These are phyloP conservation scores for Botrytis hyacinthi DNA, from an alignment of 2,329 filamentous ascomycete genomes.

Conservation along the genomic window DNA sequence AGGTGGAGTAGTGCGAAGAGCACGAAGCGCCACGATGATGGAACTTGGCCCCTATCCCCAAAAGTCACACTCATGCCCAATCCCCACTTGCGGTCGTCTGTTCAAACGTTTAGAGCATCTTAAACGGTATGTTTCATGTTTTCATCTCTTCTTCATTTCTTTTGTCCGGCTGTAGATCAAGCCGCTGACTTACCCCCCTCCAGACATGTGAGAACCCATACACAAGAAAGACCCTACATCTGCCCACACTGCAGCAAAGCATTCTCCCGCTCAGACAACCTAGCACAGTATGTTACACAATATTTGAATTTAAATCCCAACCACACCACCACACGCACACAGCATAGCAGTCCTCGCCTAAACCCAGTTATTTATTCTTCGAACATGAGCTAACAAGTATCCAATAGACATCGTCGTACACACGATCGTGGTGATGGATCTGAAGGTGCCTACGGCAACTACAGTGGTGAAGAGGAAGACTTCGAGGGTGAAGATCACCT, in stretches of 20 bases:
- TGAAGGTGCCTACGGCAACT: conserved; percentile 56
- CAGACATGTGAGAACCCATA: conserved; percentile 98
- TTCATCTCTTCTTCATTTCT: conserved; percentile 39
- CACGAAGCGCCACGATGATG: conserved; percentile 92
- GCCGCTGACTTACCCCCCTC: conserved; percentile 49
- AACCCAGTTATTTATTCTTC: conserved; percentile 19
- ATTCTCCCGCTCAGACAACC: conserved; percentile 97
- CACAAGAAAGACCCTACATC: conserved; percentile 96
- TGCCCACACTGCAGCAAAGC: conserved; percentile 98
- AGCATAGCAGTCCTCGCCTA: conserved; percentile 40
- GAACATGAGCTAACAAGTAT: conserved; percentile 31
- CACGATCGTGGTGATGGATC: conserved; percentile 76
- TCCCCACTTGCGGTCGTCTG: conserved; percentile 91
- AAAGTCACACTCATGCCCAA: conserved; percentile 99
- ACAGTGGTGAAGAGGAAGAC: conserved; percentile 74
- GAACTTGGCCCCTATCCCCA: conserved; percentile 94
- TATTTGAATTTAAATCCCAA: conserved; percentile 18
- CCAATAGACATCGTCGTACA: conserved; percentile 64
- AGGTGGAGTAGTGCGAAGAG: conserved; percentile 79
- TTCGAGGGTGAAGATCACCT: conserved; percentile 80
- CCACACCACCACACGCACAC: conserved; percentile 24
- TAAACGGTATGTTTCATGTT: conserved; percentile 75
- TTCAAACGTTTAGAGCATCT: conserved; percentile 99
- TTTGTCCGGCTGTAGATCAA: conserved; percentile 39
- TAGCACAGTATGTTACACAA: conserved; percentile 75